Base-by-base conservation (phyloP, 2,329 filamentous ascomycete species). In the Fusarium pseudoanthophilum region DNA sequence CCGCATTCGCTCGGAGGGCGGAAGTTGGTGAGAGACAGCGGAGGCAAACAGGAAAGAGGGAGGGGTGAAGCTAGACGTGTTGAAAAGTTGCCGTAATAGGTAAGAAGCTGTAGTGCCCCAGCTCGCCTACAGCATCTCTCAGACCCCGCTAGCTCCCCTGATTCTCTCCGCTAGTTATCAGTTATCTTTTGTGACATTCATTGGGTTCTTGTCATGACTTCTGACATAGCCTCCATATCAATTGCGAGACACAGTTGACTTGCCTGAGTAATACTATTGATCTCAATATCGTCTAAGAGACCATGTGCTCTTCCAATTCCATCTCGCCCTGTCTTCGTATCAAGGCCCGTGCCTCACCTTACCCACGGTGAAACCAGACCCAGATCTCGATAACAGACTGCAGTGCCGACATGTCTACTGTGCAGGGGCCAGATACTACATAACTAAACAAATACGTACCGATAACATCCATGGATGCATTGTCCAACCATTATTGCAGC, bases 31-130 rank as follows among this genome's bases (percentile, higher is more conserved):
- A 45, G n/a, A 26, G 21, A 37, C 30, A 58, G 36, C 36, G 55
- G 51, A 34, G 43, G 61, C 56, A 71, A 73, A 58, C 53, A 64
- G 67, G 71, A 69, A 62, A 67, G 71, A 69, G 64, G 64, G 71
- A 74, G 71, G 71, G 71, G 71, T 74, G 71, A 69, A 48, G 63
- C 40, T 74, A 74, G 57, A 30, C 40, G 63, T 49, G 30, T 49
- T 65, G 48, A 53, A 72, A 34, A 46, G 55, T 71, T 74, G 34
- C 71, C 71, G 55, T n/a, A 65, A 61, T 49, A 58, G 71, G 72
- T 58, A 72, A 72, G 51, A 55, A 74, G 63, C 71, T 69, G 42
- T 55, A 48, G 37, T 43, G 39, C 20, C 37, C 48, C 28, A 60
- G 18, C 60, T 57, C 40, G 32, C 56, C 37, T 39, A 68, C 53